Conservation (phyloP, 192 early-diverging fungal species). For the Gamsiella multidivaricata region DNA sequence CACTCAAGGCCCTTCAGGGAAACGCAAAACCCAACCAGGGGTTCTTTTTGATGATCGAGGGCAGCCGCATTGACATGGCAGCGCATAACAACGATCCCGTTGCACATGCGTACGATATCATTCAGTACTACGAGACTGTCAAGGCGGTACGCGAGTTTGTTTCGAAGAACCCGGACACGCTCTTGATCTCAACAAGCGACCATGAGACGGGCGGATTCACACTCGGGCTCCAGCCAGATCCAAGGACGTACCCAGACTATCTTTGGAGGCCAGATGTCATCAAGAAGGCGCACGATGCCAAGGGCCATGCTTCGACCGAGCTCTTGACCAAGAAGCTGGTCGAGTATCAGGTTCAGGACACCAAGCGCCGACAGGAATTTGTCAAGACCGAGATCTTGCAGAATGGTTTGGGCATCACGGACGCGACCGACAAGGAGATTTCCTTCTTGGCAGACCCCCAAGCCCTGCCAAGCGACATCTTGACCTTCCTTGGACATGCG, state of each 20-base stretch:
- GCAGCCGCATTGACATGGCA: constrained; percentile 95
- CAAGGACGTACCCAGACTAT: constrained; percentile 84
- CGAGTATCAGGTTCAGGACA: constrained; percentile 9
- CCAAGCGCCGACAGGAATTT: constrained; percentile 27
- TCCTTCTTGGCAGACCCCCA: constrained; percentile 48
- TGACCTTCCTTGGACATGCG: constrained; percentile 17
- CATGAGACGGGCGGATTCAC: constrained; percentile 98
- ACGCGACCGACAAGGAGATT: constrained; percentile 74
- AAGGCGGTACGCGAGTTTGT: constrained; percentile 79
- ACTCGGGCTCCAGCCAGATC: constrained; percentile 76
- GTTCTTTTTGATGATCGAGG: constrained; percentile 98
- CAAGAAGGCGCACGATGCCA: constrained; percentile 66
- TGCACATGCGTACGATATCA: constrained; percentile 90
- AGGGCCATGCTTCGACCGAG: constrained; percentile 78
- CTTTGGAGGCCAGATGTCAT: constrained; percentile 83
- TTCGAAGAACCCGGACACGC: constrained; percentile 81
- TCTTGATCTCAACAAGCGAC: constrained; percentile 92
- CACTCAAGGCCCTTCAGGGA: constrained; percentile 73
- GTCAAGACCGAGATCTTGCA: constrained; percentile 70
- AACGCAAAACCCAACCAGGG: constrained; percentile 66
- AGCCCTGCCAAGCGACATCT: background rate
- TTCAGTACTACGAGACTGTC: constrained; percentile 86
- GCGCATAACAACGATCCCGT: constrained; percentile 96
- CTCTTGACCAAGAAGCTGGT: constrained; percentile 59
- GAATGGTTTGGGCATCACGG: constrained; percentile 74